Evolutionary conservation across 2,329 filamentous ascomycete species (phyloP).

Genomic region (Paramyrothecium sp.): DNA sequence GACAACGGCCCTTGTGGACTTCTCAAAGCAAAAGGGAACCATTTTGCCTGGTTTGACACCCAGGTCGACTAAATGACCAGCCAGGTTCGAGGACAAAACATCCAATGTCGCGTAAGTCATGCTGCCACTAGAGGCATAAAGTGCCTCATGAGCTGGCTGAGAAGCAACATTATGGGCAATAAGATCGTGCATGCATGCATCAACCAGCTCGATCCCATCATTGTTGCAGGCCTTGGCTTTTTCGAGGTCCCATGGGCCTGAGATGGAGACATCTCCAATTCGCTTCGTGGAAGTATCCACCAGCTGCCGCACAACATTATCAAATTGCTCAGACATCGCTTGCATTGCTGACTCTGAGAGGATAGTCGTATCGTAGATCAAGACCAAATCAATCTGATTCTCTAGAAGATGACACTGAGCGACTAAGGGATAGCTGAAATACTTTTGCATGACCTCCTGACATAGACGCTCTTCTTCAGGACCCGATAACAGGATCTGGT

Average conservation of each 20-base stretch:
- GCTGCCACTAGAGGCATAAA: not conserved
- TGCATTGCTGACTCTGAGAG: not conserved
- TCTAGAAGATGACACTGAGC: not conserved
- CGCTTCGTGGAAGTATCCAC: not conserved
- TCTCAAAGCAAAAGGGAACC: constrained; percentile 1
- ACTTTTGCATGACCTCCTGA: not conserved
- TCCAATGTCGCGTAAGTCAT: not conserved
- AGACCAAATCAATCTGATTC: not conserved
- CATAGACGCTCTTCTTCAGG: not conserved
- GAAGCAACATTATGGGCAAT: not conserved
- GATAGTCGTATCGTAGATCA: not conserved
- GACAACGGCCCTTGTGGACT: not conserved
- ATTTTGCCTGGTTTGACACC: not conserved
- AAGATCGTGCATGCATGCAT: not conserved
- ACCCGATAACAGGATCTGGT: not conserved
- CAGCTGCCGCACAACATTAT: not conserved
- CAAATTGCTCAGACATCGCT: not conserved
- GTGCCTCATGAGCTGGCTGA: not conserved
- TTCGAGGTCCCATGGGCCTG: not conserved
- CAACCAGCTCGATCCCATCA: not conserved
- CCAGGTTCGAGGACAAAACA: not conserved
- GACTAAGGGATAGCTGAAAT: not conserved
- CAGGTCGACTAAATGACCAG: not conserved
- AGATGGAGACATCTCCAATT: not conserved
- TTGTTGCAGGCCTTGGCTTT: not conserved